A percentile compares a stretch with the other conserved stretches of the same genome.
Evolutionary conservation across 805 yeast genomes (phyloP).

Genomic region (Yamadazyma ubonensis): DNA sequence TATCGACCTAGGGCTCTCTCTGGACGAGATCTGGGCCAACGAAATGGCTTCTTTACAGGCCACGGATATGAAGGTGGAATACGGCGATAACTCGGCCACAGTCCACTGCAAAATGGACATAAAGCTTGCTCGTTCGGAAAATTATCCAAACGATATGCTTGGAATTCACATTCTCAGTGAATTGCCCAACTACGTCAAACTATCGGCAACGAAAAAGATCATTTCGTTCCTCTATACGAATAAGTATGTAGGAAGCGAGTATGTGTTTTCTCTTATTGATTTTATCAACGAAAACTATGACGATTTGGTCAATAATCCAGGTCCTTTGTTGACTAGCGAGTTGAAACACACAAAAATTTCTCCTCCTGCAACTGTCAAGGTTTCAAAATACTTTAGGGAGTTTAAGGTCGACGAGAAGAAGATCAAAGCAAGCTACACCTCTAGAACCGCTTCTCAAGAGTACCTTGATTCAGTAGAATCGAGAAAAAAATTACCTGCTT

Average conservation of each 20-base stretch:
- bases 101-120: conserved; percentile 4
- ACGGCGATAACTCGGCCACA: background rate
- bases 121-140: conserved; percentile 21
- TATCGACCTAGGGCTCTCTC: conserved; percentile 18
- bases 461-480: conserved; percentile 36
- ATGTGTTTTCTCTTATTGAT: conserved; percentile 66
- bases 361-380: background rate
- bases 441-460: conserved; percentile 22
- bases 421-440: conserved; percentile 24
- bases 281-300: conserved; percentile 70
- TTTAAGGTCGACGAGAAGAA: conserved; percentile 10
- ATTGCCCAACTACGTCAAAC: conserved; percentile 68
- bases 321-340: conserved; percentile 45
- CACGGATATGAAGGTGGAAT: conserved; percentile 13
- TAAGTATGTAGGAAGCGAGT: conserved; percentile 63
- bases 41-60: conserved; percentile 13
- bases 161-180: conserved; percentile 60
- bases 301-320: conserved; percentile 67
- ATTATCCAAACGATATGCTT: conserved; percentile 67
- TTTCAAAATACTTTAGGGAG: conserved; percentile 2
- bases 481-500: conserved; percentile 76
- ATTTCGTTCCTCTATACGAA: conserved; percentile 42
- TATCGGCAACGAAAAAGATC: conserved; percentile 51
- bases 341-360: background rate
- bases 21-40: conserved; percentile 13